Evolutionary conservation across 2,329 filamentous ascomycete species (phyloP).

Genomic region (Cryphonectria nitschkei): DNA sequence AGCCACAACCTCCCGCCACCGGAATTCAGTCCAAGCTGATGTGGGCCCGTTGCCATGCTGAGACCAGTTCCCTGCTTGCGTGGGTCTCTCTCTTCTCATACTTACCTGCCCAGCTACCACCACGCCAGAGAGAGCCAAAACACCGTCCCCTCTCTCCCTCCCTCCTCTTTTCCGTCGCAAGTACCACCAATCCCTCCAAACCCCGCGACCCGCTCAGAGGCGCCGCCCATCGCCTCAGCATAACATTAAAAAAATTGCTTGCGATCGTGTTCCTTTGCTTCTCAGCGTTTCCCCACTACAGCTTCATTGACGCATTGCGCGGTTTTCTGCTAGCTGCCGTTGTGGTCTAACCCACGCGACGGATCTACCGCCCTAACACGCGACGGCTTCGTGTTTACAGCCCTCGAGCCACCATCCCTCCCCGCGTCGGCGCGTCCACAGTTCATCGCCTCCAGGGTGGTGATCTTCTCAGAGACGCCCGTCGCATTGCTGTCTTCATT

Average conservation of each 20-base stretch:
- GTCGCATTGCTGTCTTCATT: background rate
- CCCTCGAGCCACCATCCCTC: slow-evolving; percentile 19
- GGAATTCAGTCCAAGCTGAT: slow-evolving; percentile 5
- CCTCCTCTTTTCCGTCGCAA: slow-evolving; percentile 15
- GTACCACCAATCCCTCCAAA: slow-evolving; percentile 19
- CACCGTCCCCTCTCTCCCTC: slow-evolving; percentile 12
- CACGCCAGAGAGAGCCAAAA: slow-evolving; percentile 21
- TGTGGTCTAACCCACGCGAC: slow-evolving; percentile 25
- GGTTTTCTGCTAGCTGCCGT: slow-evolving; percentile 13
- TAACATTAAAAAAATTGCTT: slow-evolving; percentile 11
- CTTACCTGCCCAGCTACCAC: slow-evolving; percentile 4
- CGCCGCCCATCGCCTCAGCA: slow-evolving; percentile 26
- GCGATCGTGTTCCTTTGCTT: slow-evolving; percentile 15
- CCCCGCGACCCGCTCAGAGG: slow-evolving; percentile 25
- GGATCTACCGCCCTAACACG: slow-evolving; percentile 15
- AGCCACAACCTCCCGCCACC: slow-evolving; percentile 14
- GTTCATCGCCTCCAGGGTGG: slow-evolving; percentile 10
- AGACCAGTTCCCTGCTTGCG: background rate
- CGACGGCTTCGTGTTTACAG: slow-evolving; percentile 25
- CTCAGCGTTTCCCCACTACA: background rate
- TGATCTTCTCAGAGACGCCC: background rate
- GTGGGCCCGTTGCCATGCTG: background rate
- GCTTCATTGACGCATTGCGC: slow-evolving; percentile 18
- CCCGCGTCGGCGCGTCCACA: slow-evolving; percentile 25
- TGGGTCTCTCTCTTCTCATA: background rate